Evolutionary conservation across 805 yeast genomes (phyloP), one percentile per base, ranked within the genome.

Genomic region (Komagataella ulmi): DNA sequence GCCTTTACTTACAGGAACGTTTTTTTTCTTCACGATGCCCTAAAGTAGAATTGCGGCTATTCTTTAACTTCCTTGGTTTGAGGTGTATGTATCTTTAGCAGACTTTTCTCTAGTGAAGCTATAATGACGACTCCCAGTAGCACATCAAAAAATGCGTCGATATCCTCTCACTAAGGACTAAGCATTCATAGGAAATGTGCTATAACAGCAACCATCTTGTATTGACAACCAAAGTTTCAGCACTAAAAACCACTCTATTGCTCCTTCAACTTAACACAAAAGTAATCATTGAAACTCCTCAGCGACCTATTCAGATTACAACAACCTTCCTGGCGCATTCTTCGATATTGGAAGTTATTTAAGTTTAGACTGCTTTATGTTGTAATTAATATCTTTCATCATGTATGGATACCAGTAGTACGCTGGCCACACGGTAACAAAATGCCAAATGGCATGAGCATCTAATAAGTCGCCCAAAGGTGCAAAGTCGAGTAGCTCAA

Each of bases 391-490:
- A 52, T 78, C 83, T 36, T 62, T 60, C 3, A 72, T 62, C 66
- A 78, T 71, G 58, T 77, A 85, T 46, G 76, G 77, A 63, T 85
- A 90, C 79, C 95, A 79, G 54, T 77, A 75, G 53, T 78, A 68
- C 0, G 91, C 80, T 0, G 98, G 98, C 60, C 88, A 64, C 1
- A 90, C 81, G 0, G 99, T 93, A 18, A 87, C 78, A 24, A 85
- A 73, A 64, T 93, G 99, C 99, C 99, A 93, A 45, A 91, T 60
- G 0, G 97, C 80, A 66, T 93, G 99, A 0, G 97, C 95, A 67
- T 93, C 99, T 0, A 93, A 59, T 45, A 86, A 73, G 57, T 75
- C 85, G 50, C 60, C 68, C 44, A 84, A 62, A 14, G 86, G 93
- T 3, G 95, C 77, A 63, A 93, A 93, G 66, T 91, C 99, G 65